A percentile compares a stretch with the other conserved stretches of the same genome.
phyloP scores from a whole-genome alignment of 306 rosid species.

The Malus asiatica region DNA sequence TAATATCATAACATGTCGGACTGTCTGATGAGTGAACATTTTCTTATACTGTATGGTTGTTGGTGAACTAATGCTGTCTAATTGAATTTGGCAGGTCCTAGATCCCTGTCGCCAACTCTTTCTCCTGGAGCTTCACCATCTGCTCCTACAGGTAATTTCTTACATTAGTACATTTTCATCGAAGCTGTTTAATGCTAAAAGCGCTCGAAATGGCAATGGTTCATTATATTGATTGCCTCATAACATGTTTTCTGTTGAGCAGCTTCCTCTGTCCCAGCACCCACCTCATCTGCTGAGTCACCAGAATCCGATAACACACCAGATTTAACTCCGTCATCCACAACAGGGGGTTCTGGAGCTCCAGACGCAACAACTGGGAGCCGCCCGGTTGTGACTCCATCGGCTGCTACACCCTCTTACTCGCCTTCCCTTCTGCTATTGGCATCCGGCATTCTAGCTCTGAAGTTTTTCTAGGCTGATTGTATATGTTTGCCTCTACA shows the following conservation, averaged over 20 bases:
- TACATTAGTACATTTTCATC: not conserved
- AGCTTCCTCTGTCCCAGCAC: constrained; percentile 45
- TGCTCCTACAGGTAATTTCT: constrained; percentile 44
- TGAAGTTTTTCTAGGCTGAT: constrained; percentile 35
- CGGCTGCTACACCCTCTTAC: constrained; percentile 37
- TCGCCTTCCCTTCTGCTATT: constrained; percentile 38
- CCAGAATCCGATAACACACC: constrained; percentile 43
- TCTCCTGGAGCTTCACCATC: constrained; percentile 48
- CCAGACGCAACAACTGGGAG: constrained; percentile 48
- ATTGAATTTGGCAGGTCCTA: constrained; percentile 41
- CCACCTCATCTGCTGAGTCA: constrained; percentile 44
- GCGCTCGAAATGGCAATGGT: not conserved
- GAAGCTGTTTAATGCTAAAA: not conserved
- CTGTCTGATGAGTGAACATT: not conserved
- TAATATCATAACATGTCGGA: not conserved
- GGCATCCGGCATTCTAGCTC: constrained; percentile 25
- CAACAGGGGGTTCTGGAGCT: constrained; percentile 35
- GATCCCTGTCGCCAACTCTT: constrained; percentile 36
- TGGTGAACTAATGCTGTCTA: not conserved
- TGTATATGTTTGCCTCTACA: not conserved
- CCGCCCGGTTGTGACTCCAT: constrained; percentile 53
- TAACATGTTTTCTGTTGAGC: constrained; percentile 4
- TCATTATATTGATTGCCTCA: not conserved
- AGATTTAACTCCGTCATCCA: constrained; percentile 35
- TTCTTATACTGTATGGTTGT: not conserved